These are phyloP conservation scores for Clarkia xantiana DNA, from an alignment of 345 rosid genomes.

Conservation along the genomic window DNA sequence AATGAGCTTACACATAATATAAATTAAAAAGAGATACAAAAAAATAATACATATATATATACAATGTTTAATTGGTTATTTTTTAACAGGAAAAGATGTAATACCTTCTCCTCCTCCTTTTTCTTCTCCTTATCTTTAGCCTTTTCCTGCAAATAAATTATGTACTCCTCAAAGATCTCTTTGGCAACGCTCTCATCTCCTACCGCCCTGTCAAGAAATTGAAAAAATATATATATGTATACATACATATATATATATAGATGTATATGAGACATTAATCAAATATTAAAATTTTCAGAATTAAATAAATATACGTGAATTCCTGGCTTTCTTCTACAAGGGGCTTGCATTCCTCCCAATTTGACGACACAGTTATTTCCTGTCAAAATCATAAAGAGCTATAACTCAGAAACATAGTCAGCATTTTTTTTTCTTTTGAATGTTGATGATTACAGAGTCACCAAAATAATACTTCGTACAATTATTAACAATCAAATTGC, in stretches of 20 bases:
- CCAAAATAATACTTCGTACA: too few relatives aligned
- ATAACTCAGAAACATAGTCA: not conserved
- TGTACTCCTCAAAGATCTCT: slow-evolving; percentile 74
- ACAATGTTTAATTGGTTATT: not conserved
- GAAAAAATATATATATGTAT: slow-evolving; percentile 2
- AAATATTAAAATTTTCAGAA: not conserved
- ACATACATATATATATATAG: too few relatives aligned
- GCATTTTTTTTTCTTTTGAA: too few relatives aligned
- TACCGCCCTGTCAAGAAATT: slow-evolving; percentile 32
- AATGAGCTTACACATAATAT: not conserved
- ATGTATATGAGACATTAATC: not conserved
- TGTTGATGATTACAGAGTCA: too few relatives aligned
- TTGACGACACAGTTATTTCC: slow-evolving; percentile 70
- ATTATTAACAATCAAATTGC: not conserved
- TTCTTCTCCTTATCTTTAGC: slow-evolving; percentile 88
- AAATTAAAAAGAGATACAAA: not conserved
- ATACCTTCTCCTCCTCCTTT: slow-evolving; percentile 94
- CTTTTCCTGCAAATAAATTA: slow-evolving; percentile 57
- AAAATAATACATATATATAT: not conserved
- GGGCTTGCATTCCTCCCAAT: slow-evolving; percentile 66
- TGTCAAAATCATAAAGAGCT: slow-evolving; percentile 18
- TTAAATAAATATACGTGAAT: slow-evolving; percentile 34
- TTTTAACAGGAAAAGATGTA: not conserved
- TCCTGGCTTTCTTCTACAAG: slow-evolving; percentile 77
- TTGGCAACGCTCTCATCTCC: slow-evolving; percentile 54